Percentiles rank a stretch among this genome's conserved stretches.
Conservation (phyloP, 2,329 filamentous ascomycete genomes). For the Thielaviopsis cerberus region DNA sequence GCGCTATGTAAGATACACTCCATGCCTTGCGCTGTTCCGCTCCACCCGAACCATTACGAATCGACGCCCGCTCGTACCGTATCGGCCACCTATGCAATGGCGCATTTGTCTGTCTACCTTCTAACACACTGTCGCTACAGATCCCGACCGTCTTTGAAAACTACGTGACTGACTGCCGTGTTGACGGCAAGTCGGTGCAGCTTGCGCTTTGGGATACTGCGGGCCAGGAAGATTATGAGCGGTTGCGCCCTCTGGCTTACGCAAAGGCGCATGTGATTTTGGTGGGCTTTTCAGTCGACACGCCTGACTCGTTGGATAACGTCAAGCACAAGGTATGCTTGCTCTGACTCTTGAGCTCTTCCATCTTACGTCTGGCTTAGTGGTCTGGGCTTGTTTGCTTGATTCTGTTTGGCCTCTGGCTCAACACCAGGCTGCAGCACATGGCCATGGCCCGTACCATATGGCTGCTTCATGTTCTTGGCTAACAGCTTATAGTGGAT, state of each 20-base stretch:
- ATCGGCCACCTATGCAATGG: background rate
- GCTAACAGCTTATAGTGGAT: conserved; percentile 49
- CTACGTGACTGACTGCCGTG: conserved; percentile 95
- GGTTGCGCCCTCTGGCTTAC: conserved; percentile 83
- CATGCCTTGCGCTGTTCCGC: background rate
- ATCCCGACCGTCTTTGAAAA: conserved; percentile 98
- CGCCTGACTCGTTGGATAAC: conserved; percentile 89
- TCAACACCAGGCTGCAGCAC: no score
- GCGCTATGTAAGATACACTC: conserved; percentile 28
- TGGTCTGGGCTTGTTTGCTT: background rate
- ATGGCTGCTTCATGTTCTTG: background rate
- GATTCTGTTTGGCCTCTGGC: conserved; percentile 6
- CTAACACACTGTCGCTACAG: conserved; percentile 24
- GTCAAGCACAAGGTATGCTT: conserved; percentile 80
- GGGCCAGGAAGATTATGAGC: conserved; percentile 95
- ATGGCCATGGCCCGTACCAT: conserved; percentile 11
- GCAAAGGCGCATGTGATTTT: conserved; percentile 94
- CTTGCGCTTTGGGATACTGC: conserved; percentile 98
- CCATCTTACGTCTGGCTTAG: background rate
- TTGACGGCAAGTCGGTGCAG: conserved; percentile 97
- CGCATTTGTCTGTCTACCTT: background rate
- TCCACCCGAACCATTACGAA: background rate
- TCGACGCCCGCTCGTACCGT: background rate
- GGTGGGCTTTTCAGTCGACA: conserved; percentile 88
- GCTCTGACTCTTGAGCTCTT: conserved; percentile 15